Evolutionary conservation across 2,329 filamentous ascomycete species (phyloP), one percentile per base, ranked within the genome.

Genomic region (Lasiodiplodia hormozganensis): DNA sequence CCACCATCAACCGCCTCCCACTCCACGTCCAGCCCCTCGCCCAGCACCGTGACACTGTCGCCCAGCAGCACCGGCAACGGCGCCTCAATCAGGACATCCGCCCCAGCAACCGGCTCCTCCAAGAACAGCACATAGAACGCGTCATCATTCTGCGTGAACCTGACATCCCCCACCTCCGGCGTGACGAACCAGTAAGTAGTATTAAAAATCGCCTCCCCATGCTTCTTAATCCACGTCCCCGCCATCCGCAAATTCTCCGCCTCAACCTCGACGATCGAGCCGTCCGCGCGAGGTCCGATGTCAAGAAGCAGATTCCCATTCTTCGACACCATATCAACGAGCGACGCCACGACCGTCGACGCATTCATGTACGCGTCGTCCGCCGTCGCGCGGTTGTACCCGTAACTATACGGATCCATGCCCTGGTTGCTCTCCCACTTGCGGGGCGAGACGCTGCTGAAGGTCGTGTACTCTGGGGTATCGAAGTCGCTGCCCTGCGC

Each of bases 361-460:
- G 86, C 83, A 52, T 84, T 87, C 82, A 89, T 85, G 73, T 88
- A 88, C 11, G 78, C 79, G 0, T 72, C 73, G 1, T 76, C 72
- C 0, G 83, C 79, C 0, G 86, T 89, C 1, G 85, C 86, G 7
- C 83, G 79, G 73, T 89, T 89, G 76, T 85, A 89, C 3, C 87
- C 87, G 71, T 89, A 89, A 70, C 80, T 83, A 72, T 82, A 88
- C 0, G 87, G 87, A 71, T 89, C 87, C 85, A 89, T 86, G 47
- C 87, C 87, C 52, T 82, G 81, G 75, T 85, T 89, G 51, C 78
- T 84, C 76, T 89, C 87, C 87, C 87, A 89, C 75, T 89, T 89
- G 34, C 85, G 80, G 38, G 79, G 74, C 74, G 87, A 85, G 10
- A 84, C 82, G 3, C 82, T 80, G 2, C 79, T 76, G 73, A 85